Conservation (phyloP, 140 eudicot genomes). For the Flaveria floridana region DNA sequence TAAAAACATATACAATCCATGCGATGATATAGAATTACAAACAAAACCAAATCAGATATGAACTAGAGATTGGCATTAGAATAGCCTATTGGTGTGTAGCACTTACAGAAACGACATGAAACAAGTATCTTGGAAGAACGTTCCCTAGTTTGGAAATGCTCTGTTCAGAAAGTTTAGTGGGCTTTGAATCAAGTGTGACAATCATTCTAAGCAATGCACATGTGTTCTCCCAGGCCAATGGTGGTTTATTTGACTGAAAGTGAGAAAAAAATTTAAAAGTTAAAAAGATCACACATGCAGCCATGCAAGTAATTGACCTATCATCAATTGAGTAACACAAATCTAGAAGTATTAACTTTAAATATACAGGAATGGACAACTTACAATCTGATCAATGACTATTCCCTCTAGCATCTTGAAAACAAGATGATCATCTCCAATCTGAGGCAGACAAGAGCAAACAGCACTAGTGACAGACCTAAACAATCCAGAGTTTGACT, state of each 20-base stretch:
- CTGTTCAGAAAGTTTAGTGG: conserved; percentile 55
- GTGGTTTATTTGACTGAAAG: conserved; percentile 48
- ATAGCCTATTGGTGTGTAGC: conserved; percentile 11
- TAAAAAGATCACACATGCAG: not conserved
- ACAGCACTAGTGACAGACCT: conserved; percentile 52
- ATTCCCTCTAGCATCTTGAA: conserved; percentile 68
- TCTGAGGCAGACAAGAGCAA: conserved; percentile 62
- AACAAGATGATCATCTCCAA: conserved; percentile 69
- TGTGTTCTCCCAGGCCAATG: conserved; percentile 63
- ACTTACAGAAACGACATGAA: conserved; percentile 61
- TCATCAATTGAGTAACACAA: not conserved
- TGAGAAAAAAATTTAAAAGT: conserved; percentile 4
- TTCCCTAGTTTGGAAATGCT: conserved; percentile 51
- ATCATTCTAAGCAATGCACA: conserved; percentile 81
- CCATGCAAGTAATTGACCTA: too few species aligned
- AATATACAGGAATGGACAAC: conserved; percentile 25
- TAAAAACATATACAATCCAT: not conserved
- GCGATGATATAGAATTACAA: conserved; percentile 3
- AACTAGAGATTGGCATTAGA: not conserved
- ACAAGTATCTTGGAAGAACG: conserved; percentile 61
- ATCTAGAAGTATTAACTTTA: not conserved
- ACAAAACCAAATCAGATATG: not conserved
- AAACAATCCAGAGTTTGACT: conserved; percentile 44
- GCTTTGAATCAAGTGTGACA: conserved; percentile 53
- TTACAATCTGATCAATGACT: conserved; percentile 63